Percentiles rank a stretch among this genome's conserved stretches.
Evolutionary conservation across 305 asterid genomes (phyloP).

Genomic region (Withania somnifera): DNA sequence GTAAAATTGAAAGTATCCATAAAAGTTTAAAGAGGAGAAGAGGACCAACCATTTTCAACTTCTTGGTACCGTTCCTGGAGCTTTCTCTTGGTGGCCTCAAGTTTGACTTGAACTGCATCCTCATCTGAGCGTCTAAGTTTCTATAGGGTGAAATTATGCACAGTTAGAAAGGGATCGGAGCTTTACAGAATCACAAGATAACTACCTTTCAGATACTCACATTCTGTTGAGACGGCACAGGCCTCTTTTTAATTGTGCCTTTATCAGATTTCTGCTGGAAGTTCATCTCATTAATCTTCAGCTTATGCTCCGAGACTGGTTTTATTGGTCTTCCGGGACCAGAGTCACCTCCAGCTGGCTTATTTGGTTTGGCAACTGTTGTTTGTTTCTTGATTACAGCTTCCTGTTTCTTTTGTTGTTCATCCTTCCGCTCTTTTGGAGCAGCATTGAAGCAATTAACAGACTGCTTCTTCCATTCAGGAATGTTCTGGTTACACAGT

Average conservation of each 20-base stretch:
- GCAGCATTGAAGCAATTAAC: constrained; percentile 11
- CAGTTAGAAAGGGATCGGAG: not conserved
- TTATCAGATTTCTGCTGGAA: constrained; percentile 32
- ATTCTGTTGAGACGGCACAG: constrained; percentile 35
- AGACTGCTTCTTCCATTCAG: constrained; percentile 20
- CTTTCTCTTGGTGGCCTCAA: constrained; percentile 89
- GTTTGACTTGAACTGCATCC: constrained; percentile 30
- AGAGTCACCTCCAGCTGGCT: constrained; percentile 22
- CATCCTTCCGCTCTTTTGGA: constrained; percentile 30
- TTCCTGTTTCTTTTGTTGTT: constrained; percentile 32
- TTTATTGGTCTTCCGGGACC: constrained; percentile 38
- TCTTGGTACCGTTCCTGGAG: constrained; percentile 94
- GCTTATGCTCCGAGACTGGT: constrained; percentile 30
- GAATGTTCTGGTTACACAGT: constrained; percentile 19
- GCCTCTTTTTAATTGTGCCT: constrained; percentile 36
- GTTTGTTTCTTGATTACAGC: constrained; percentile 32
- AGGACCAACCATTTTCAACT: constrained; percentile 73
- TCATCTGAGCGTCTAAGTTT: constrained; percentile 40
- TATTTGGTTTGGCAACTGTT: constrained; percentile 30
- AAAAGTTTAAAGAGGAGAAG: not conserved
- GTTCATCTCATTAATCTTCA: constrained; percentile 14
- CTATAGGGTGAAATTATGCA: not conserved
- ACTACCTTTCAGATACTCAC: constrained; percentile 20
- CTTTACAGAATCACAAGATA: not conserved
- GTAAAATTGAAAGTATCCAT: not conserved